phyloP scores from a whole-genome alignment of 306 rosid species.

The Delonix regia region DNA sequence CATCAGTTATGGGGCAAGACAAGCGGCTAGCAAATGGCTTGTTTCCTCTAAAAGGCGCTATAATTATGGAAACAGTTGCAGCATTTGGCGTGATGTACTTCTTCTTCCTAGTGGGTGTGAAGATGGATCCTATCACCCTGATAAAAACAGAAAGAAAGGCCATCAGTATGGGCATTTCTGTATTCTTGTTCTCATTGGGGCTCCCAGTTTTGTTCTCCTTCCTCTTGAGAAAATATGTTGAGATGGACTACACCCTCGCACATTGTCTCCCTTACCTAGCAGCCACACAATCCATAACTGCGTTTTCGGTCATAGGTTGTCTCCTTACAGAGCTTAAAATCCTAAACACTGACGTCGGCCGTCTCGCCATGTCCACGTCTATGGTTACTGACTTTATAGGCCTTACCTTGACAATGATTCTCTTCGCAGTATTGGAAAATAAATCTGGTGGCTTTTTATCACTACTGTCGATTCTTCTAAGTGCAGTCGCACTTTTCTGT shows the following conservation, averaged over 20 bases:
- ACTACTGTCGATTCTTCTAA: background rate
- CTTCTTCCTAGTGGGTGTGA: conserved; percentile 53
- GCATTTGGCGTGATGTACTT: conserved; percentile 55
- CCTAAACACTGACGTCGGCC: conserved; percentile 64
- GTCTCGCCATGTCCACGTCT: conserved; percentile 53
- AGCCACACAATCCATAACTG: conserved; percentile 45
- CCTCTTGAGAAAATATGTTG: background rate
- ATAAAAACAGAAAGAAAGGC: conserved; percentile 50
- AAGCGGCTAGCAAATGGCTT: conserved; percentile 20
- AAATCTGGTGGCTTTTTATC: background rate
- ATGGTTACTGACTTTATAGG: conserved; percentile 48
- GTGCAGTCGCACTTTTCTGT: conserved; percentile 11
- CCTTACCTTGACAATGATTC: background rate
- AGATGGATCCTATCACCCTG: conserved; percentile 43
- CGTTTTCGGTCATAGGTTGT: conserved; percentile 46
- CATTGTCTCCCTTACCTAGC: conserved; percentile 37
- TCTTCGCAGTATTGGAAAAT: conserved; percentile 23
- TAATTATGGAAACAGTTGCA: conserved; percentile 47
- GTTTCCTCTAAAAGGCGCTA: conserved; percentile 49
- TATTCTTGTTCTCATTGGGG: conserved; percentile 33
- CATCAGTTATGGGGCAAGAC: conserved; percentile 53
- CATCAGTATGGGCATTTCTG: conserved; percentile 41
- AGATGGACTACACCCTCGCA: conserved; percentile 31
- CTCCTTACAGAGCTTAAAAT: conserved; percentile 61
- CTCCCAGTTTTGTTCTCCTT: conserved; percentile 21